These are phyloP conservation scores for Toxoplasma gondii DNA, from an alignment of 169 alveolate species.

Conservation along the genomic window DNA sequence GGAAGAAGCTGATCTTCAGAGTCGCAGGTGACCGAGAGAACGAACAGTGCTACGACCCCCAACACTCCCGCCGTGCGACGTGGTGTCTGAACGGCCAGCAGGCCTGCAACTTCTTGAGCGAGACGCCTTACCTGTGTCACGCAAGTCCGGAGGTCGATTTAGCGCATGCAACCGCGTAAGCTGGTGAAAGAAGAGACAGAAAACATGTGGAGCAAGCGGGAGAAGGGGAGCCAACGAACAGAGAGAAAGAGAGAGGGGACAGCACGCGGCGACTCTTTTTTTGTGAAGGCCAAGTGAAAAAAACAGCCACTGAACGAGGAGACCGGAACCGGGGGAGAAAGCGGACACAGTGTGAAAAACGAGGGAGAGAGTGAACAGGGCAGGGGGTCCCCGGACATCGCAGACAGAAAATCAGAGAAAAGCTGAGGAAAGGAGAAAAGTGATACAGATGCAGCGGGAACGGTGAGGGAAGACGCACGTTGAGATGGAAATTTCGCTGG, in stretches of 20 bases:
- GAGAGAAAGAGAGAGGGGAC: neutral
- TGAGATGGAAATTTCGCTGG: too few species aligned
- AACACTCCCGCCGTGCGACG: neutral
- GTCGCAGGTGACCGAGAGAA: neutral
- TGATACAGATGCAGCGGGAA: too few species aligned
- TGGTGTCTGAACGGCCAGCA: conserved; percentile 5
- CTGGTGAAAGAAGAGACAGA: neutral
- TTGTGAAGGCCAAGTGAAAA: neutral
- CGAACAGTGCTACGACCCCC: neutral
- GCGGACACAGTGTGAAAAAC: neutral
- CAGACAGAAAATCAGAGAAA: too few species aligned
- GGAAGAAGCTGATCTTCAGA: neutral
- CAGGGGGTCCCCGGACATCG: too few species aligned
- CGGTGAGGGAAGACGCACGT: too few species aligned
- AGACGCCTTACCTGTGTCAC: neutral
- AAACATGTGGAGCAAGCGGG: neutral
- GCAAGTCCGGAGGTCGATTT: neutral
- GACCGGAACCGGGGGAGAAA: neutral
- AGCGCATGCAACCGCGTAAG: conserved; percentile 1
- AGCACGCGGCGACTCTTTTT: neutral
- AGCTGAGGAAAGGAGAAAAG: too few species aligned
- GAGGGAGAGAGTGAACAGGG: too few species aligned
- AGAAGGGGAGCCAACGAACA: neutral
- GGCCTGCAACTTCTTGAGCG: conserved; percentile 28
- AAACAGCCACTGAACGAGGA: neutral